Conservation (phyloP, 495 filamentous ascomycete genomes). For the Aspergillus taichungensis region DNA sequence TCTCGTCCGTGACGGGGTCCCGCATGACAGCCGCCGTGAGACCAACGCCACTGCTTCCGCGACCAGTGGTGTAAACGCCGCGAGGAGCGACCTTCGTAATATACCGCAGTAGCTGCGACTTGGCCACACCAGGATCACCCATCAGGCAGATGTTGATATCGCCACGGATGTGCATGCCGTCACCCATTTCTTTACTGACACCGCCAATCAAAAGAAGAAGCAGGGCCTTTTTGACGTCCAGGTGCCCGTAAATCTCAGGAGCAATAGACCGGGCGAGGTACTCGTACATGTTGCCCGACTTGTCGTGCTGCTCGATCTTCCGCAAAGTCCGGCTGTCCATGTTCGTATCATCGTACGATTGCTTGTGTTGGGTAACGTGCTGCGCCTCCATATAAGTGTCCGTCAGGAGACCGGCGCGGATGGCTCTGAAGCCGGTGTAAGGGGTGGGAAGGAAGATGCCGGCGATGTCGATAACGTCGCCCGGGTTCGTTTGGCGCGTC, state of each 20-base stretch:
- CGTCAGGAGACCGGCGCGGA: slow-evolving; percentile 86
- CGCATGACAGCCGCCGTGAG: slow-evolving; percentile 97
- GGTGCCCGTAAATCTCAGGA: slow-evolving; percentile 92
- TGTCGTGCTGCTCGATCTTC: slow-evolving; percentile 71
- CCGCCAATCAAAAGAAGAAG: slow-evolving; percentile 90
- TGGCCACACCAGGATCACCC: slow-evolving; percentile 98
- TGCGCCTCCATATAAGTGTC: slow-evolving; percentile 97
- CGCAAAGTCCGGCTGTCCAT: slow-evolving; percentile 66
- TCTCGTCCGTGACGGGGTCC: slow-evolving; percentile 96
- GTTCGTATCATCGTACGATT: slow-evolving; percentile 83
- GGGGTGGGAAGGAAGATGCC: slow-evolving; percentile 96
- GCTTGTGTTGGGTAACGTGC: slow-evolving; percentile 90
- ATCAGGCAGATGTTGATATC: slow-evolving; percentile 98
- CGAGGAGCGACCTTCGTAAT: slow-evolving; percentile 97
- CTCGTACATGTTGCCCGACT: slow-evolving; percentile 87
- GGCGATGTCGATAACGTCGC: slow-evolving; percentile 85
- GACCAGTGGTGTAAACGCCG: slow-evolving; percentile 95
- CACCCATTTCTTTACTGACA: slow-evolving; percentile 94
- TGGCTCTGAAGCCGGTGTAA: slow-evolving; percentile 95
- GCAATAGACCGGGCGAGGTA: slow-evolving; percentile 91
- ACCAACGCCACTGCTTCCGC: slow-evolving; percentile 93
- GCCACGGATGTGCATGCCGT: slow-evolving; percentile 96
- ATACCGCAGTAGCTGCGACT: slow-evolving; percentile 95
- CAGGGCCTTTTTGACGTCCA: slow-evolving; percentile 96
- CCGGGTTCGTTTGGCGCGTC: slow-evolving; percentile 79